Evolutionary conservation across 108 stramenopile genomes (phyloP).

Genomic region (Cyclotella kingstonii): DNA sequence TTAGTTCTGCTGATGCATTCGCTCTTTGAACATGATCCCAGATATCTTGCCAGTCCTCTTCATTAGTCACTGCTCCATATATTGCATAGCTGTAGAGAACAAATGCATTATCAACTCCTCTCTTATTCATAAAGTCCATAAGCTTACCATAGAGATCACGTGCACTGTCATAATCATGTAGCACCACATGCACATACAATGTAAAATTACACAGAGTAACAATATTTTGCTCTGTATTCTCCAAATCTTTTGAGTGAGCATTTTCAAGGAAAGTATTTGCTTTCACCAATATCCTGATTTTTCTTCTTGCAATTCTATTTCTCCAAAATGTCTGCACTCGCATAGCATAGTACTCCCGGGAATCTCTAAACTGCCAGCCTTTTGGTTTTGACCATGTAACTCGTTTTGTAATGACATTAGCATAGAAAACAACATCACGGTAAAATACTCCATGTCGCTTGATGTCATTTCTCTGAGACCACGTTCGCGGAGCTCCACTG

Average conservation of each 20-base stretch:
- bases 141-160: slow-evolving; percentile 35
- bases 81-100: slow-evolving; percentile 48
- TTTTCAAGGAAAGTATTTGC: slow-evolving; percentile 40
- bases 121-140: slow-evolving; percentile 29
- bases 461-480: slow-evolving; percentile 18
- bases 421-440: slow-evolving; percentile 38
- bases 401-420: slow-evolving; percentile 37
- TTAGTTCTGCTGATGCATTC: slow-evolving; percentile 11
- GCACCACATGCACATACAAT: slow-evolving; percentile 38
- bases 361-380: slow-evolving; percentile 42
- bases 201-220: slow-evolving; percentile 43
- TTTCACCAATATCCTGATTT: slow-evolving; percentile 29
- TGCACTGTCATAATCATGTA: slow-evolving; percentile 46
- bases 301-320: slow-evolving; percentile 30
- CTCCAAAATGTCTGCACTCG: slow-evolving; percentile 47
- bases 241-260: slow-evolving; percentile 27
- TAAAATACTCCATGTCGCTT: slow-evolving; percentile 29
- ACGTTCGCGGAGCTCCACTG: slow-evolving; percentile 18
- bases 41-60: slow-evolving; percentile 48
- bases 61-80: slow-evolving; percentile 42
- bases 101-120: slow-evolving; percentile 50
- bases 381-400: slow-evolving; percentile 42
- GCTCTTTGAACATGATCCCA: slow-evolving; percentile 34
- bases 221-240: slow-evolving; percentile 27
- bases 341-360: slow-evolving; percentile 35